Base-by-base conservation (phyloP, 1,284 basidiomycete genomes). In the Hemileia vastatrix region DNA sequence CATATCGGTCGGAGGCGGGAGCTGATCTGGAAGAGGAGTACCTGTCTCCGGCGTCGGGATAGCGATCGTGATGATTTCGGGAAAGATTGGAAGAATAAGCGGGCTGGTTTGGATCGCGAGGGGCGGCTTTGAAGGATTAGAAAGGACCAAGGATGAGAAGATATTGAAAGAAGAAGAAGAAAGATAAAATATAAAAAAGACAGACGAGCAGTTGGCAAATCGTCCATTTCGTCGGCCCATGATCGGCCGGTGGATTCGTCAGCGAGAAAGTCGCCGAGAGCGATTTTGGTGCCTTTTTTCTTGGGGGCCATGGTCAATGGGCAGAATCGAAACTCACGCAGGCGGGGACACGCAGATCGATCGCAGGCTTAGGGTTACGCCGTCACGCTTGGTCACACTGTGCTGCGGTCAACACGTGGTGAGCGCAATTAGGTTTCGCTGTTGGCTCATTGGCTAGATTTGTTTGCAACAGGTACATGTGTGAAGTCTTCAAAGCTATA, bases 141-240 rank as follows among this genome's bases (percentile, higher is more conserved):
- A 53, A 32, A n/a, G 57, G 50, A n/a, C 31, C 3, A 15, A 19
- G 21, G 43, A 18, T 18, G 13, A 19, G 1, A 18, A 51, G 11
- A 43, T 23, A 40, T 21, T 8, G 8, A 8, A 21, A 13, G 31
- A 9, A 54, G n/a, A 47, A 27, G 9, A 49, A 23, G 40, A 11
- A 21, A 27, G 19, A 19, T 6, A 21, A 24, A 24, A 0, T 4
- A 43, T 23, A n/a, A 9, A 23, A 13, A 13, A 2, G 2, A 80
- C 90, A 80, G 78, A 93, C 91, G 91, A 73, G 89, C 90, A 70
- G 83, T 86, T 23, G 91, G 91, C 64, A 95, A 81, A 47, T 82
- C 72, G 66, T 93, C 90, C 88, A 93, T 90, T 77, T 94, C 91
- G 76, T 94, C 91, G n/a, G 92, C 91, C 91, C 91, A 95, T 73